Conservation (phyloP, 108 stramenopile genomes). For the Epipyxis sp. region DNA sequence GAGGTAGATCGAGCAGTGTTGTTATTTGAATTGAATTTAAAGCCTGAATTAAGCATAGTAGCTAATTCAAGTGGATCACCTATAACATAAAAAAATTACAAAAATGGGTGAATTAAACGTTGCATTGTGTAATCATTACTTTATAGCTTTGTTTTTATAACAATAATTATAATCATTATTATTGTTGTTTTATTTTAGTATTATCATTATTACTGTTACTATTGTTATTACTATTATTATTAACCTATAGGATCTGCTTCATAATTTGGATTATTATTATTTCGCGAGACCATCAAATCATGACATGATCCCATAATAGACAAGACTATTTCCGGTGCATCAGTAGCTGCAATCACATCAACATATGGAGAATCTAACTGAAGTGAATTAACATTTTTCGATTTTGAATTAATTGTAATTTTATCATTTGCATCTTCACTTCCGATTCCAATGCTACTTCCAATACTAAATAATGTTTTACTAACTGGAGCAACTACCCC, state of each 20-base stretch:
- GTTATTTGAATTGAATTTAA: neutral
- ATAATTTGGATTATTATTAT: neutral
- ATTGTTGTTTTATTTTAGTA: no score
- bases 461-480: neutral
- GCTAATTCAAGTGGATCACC: conserved; percentile 94
- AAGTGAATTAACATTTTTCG: no score
- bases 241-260: neutral
- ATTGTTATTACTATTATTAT: no score
- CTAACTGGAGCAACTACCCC: conserved; percentile 62
- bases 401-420: neutral
- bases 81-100: no score
- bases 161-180: no score
- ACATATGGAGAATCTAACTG: neutral
- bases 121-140: no score
- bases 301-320: conserved; percentile 18
- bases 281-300: neutral
- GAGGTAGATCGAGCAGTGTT: neutral
- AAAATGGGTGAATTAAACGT: no score
- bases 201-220: no score
- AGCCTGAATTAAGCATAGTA: conserved; percentile 55
- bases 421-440: neutral
- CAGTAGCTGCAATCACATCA: neutral
- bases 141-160: no score
- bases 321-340: neutral
- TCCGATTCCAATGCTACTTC: neutral